phyloP scores from a whole-genome alignment of 352 stramenopile genomes.

The Phytophthora hybrid region DNA sequence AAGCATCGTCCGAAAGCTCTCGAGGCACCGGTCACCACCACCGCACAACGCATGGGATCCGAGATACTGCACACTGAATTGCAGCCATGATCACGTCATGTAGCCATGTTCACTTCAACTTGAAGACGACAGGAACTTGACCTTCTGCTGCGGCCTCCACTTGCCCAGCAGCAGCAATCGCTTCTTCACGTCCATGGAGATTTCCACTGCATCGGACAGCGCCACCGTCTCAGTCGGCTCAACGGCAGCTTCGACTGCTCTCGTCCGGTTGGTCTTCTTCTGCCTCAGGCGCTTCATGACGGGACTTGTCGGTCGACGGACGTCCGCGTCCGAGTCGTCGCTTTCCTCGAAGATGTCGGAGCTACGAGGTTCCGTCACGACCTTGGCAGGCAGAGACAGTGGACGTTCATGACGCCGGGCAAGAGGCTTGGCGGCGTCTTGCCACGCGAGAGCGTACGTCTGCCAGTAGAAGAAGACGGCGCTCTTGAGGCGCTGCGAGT shows the following conservation, averaged over 20 bases:
- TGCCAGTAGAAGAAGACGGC: constrained; percentile 77
- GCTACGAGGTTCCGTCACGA: neutral
- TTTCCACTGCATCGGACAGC: constrained; percentile 53
- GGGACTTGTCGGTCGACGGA: constrained; percentile 56
- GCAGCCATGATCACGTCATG: constrained; percentile 19
- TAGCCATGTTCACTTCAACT: constrained; percentile 22
- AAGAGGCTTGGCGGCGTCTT: constrained; percentile 45
- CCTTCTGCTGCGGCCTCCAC: constrained; percentile 34
- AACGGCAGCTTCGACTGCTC: neutral
- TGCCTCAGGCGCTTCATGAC: constrained; percentile 61
- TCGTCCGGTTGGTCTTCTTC: constrained; percentile 29
- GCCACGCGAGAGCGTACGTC: constrained; percentile 79
- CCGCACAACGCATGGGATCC: constrained; percentile 39
- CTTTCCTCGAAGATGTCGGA: neutral
- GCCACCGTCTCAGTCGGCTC: constrained; percentile 2
- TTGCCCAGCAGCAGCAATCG: constrained; percentile 61
- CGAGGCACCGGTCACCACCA: constrained; percentile 84
- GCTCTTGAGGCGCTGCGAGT: constrained; percentile 41
- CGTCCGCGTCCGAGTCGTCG: constrained; percentile 30
- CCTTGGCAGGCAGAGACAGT: neutral
- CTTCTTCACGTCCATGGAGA: constrained; percentile 72
- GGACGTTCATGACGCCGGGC: constrained; percentile 4
- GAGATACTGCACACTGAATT: constrained; percentile 4
- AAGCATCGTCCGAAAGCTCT: constrained; percentile 76
- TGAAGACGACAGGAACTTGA: constrained; percentile 16